Conservation (phyloP, 2,329 filamentous ascomycete genomes). For the Penicillium expansum region DNA sequence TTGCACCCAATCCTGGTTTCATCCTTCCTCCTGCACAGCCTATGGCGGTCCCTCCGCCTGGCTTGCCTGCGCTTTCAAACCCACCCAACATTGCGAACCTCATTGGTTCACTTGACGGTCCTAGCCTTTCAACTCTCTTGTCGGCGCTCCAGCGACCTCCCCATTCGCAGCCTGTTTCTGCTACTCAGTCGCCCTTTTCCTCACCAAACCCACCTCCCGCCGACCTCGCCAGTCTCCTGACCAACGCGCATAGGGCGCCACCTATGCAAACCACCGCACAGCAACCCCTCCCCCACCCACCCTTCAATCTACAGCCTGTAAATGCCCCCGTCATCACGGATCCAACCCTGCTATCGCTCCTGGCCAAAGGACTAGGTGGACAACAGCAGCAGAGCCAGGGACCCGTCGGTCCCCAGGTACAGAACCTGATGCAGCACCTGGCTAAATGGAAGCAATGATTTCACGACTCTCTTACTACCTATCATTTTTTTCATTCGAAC, state of each 20-base stretch:
- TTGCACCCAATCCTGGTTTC: constrained; percentile 37
- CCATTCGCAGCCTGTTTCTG: constrained; percentile 33
- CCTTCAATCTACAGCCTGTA: constrained; percentile 31
- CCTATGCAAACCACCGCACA: constrained; percentile 32
- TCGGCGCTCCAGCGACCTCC: constrained; percentile 54
- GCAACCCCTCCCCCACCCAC: constrained; percentile 28
- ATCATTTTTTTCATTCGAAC: constrained; percentile 6
- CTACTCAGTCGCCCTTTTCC: constrained; percentile 36
- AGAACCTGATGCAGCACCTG: constrained; percentile 50
- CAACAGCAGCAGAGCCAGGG: constrained; percentile 38
- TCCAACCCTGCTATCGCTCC: constrained; percentile 38
- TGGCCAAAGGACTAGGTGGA: constrained; percentile 39
- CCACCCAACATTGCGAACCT: constrained; percentile 60
- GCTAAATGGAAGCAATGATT: constrained; percentile 48
- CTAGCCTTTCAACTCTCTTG: constrained; percentile 68
- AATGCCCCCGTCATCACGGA: constrained; percentile 32
- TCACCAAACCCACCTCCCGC: constrained; percentile 34
- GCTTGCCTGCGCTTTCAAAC: constrained; percentile 35
- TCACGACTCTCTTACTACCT: constrained; percentile 18
- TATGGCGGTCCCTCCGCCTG: constrained; percentile 32
- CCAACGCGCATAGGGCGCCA: constrained; percentile 38
- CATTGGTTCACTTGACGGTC: constrained; percentile 66
- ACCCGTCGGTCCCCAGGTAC: constrained; percentile 40
- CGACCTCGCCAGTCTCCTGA: constrained; percentile 44
- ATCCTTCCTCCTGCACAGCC: constrained; percentile 36